A percentile compares a stretch with the other conserved stretches of the same genome.
Conservation (phyloP, 202 grass and related monocot genomes). For the Eragrostis tef region DNA sequence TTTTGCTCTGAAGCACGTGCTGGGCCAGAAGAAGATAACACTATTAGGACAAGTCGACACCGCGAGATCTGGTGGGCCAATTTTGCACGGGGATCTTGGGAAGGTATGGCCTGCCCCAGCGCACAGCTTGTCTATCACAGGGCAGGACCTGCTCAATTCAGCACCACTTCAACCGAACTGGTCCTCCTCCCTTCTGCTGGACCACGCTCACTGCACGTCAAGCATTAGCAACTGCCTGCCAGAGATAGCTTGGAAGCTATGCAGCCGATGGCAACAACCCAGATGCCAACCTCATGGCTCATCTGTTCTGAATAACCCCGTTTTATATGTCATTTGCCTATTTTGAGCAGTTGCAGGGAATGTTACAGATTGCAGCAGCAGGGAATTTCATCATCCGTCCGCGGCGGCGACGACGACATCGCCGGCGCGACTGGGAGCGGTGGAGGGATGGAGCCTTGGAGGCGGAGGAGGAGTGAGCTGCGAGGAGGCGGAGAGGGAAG, state of each 20-base stretch:
- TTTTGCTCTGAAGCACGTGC: neutral
- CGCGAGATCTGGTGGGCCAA: neutral
- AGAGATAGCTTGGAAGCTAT: neutral
- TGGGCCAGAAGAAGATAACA: neutral
- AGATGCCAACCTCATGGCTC: neutral
- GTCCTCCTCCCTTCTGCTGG: neutral
- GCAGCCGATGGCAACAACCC: neutral
- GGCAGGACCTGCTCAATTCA: neutral
- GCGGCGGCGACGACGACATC: conserved; percentile 51
- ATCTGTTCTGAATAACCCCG: neutral
- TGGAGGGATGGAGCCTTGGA: neutral
- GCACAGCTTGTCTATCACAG: conserved; percentile 1
- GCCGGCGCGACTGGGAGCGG: neutral
- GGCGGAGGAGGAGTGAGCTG: neutral
- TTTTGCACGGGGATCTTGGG: neutral
- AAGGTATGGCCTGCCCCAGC: neutral
- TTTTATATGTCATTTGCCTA: no score
- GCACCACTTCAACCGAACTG: neutral
- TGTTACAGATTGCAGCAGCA: no score
- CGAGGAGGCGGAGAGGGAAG: neutral
- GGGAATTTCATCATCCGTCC: neutral
- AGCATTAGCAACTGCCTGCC: neutral
- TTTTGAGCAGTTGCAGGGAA: no score
- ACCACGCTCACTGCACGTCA: neutral
- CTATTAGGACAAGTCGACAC: neutral